phyloP scores from a whole-genome alignment of 108 stramenopile species.

The Cyclotella choctawhatcheeana region DNA sequence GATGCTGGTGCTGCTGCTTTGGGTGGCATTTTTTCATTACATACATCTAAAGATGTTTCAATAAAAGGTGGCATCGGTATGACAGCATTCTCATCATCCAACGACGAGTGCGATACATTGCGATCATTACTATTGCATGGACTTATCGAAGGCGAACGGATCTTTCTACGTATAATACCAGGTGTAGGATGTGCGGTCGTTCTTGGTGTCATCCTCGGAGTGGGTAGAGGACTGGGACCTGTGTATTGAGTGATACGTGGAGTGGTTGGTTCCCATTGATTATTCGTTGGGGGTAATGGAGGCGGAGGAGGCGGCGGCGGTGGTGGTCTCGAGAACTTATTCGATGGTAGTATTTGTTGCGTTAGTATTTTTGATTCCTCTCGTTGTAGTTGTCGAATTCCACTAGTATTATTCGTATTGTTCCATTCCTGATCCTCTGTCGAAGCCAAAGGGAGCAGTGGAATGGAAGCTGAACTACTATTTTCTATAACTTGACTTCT shows the following conservation, averaged over 20 bases:
- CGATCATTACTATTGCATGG: constrained; percentile 21
- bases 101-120: constrained; percentile 11
- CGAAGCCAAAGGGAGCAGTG: constrained; percentile 4
- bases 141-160: constrained; percentile 42
- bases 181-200: constrained; percentile 35
- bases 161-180: constrained; percentile 45
- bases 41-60: no score
- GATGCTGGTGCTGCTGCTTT: no score
- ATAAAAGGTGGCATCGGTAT: no score
- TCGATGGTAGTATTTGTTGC: background rate
- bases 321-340: background rate
- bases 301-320: constrained; percentile 1
- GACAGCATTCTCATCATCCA: background rate
- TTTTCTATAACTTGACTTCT: background rate
- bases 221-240: background rate
- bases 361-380: background rate
- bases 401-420: background rate
- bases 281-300: background rate
- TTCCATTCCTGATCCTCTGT: background rate
- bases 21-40: no score
- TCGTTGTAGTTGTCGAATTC: background rate
- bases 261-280: background rate
- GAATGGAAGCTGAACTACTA: background rate
- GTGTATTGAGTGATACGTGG: constrained; percentile 1
- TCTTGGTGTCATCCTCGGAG: constrained; percentile 11